phyloP scores from a whole-genome alignment of 331 rosid species.

The Spiraea crenata region DNA sequence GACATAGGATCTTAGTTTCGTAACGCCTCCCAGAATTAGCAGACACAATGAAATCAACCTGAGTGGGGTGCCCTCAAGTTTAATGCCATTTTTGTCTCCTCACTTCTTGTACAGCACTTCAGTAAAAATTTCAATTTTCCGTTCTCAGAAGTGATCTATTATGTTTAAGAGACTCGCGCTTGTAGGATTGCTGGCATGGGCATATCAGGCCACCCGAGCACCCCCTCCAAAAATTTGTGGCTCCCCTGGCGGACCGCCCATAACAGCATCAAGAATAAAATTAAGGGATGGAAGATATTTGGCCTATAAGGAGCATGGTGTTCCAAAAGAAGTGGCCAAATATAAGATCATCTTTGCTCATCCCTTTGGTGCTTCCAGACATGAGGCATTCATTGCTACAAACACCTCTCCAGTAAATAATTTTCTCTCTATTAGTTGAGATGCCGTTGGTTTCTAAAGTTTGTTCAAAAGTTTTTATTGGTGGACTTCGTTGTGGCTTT shows the following conservation, averaged over 20 bases:
- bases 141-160: constrained; percentile 3
- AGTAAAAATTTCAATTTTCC: background rate
- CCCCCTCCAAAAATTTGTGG: constrained; percentile 37
- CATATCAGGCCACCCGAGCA: constrained; percentile 22
- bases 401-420: constrained; percentile 19
- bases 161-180: constrained; percentile 28
- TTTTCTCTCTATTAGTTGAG: background rate
- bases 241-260: constrained; percentile 28
- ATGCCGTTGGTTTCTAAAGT: background rate
- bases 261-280: constrained; percentile 42
- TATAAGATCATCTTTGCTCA: constrained; percentile 36
- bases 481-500: background rate
- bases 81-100: background rate
- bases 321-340: constrained; percentile 31
- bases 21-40: background rate
- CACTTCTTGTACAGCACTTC: background rate
- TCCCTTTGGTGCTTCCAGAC: constrained; percentile 34
- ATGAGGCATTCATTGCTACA: constrained; percentile 17
- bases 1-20: too few species aligned
- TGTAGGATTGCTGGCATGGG: constrained; percentile 27
- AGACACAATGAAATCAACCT: background rate
- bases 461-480: background rate
- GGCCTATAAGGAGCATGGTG: constrained; percentile 44
- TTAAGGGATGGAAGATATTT: constrained; percentile 45
- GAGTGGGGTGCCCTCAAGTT: background rate